Base-by-base conservation (phyloP, 148 eudicot genomes). In the Amaranthus hypochondriacus region DNA sequence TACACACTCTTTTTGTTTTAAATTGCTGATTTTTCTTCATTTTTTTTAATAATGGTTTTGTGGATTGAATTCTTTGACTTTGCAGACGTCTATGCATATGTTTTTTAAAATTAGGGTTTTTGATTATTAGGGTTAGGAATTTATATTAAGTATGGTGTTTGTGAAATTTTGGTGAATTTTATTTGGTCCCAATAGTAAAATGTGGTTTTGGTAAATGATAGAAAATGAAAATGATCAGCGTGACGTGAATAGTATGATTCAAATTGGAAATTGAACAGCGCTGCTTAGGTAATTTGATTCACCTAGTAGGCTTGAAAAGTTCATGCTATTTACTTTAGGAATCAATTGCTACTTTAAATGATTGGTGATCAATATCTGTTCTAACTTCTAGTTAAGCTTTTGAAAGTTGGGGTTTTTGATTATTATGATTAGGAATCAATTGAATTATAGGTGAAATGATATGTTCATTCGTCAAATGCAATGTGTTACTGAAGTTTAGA, bases 71-170 rank as follows among this genome's bases (percentile, higher is more conserved):
- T 48, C 3, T 59, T 66, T 73, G 9, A 51, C 55, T 15, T 55
- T 15, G 10, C 11, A 42, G 59, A 44, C 11, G 68, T 44, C 7
- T 52, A 3, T 28, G 39, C 39, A 28, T 43, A 13, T 52, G 75
- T 12, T 49, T 13, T 71, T 71, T 18, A 10, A 46, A 0, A 10
- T 18, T 49, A 53, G 54, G 67, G 48, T 39, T 64, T 62, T 6
- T 48, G 47, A 54, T 50, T 11, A 65, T 56, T 56, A 64, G 13
- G 48, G 18, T 44, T 64, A 8, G 58, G 18, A 8, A 5, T 61
- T 72, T 51, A 67, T 43, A 18, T 73, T 54, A 53, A 52, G 76
- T 47, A 14, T 62, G 42, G 18, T 51, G 44, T 65, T 65, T 7
- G 42, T 65, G 47, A 18, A 64, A 21, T 8, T 15, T 65, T 6